Evolutionary conservation across 2,329 filamentous ascomycete species (phyloP).

Genomic region (Cryphonectria japonica): DNA sequence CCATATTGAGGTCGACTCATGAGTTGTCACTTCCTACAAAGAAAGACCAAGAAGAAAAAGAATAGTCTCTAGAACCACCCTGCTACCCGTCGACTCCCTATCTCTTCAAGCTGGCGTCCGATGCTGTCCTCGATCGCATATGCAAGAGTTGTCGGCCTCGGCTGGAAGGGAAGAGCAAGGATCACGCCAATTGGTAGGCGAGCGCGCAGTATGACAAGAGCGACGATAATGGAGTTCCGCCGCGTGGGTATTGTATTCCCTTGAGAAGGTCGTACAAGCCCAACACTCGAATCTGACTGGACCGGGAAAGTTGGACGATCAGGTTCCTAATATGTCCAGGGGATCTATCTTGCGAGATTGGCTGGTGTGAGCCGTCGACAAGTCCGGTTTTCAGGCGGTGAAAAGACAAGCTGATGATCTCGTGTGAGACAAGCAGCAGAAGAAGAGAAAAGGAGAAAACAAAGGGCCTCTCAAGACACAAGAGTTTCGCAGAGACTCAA

Average conservation of each 20-base stretch:
- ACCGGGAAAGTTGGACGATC: neutral
- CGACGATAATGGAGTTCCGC: conserved; percentile 23
- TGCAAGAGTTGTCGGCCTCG: conserved; percentile 28
- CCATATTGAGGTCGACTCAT: conserved; percentile 63
- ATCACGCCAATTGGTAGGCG: conserved; percentile 6
- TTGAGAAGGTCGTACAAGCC: conserved; percentile 11
- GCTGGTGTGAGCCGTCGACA: neutral
- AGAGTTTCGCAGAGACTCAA: neutral
- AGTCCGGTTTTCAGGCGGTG: neutral
- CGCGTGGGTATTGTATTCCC: conserved; percentile 20
- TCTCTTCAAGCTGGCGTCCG: conserved; percentile 22
- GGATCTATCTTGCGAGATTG: neutral
- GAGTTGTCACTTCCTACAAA: conserved; percentile 39
- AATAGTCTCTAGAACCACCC: neutral
- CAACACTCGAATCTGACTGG: neutral
- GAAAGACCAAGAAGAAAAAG: conserved; percentile 10
- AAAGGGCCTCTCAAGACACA: neutral
- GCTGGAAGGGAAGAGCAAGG: conserved; percentile 21
- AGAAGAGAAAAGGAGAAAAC: conserved; percentile 5
- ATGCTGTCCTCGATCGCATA: conserved; percentile 32
- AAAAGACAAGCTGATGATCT: neutral
- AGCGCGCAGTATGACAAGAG: conserved; percentile 25
- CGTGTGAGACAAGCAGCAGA: conserved; percentile 8
- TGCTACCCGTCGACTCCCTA: conserved; percentile 18
- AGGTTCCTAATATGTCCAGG: neutral